Evolutionary conservation across 305 asterid genomes (phyloP).

Genomic region (Fraxinus ornus): DNA sequence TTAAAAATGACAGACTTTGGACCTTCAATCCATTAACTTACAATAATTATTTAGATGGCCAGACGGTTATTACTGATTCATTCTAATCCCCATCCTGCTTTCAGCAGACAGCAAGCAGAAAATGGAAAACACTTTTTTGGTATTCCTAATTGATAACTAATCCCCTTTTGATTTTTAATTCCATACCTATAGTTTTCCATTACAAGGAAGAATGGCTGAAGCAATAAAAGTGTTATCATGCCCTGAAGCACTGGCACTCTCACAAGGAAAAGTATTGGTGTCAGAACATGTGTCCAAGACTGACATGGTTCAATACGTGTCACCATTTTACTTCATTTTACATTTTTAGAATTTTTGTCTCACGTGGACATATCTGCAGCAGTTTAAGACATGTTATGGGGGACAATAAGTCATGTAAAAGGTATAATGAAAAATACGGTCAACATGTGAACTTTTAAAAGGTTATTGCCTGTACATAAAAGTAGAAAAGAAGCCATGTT

Average conservation of each 20-base stretch:
- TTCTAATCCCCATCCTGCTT: background rate
- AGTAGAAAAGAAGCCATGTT: background rate
- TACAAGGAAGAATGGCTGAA: background rate
- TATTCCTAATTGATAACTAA: background rate
- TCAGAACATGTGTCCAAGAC: background rate
- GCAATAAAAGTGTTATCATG: background rate
- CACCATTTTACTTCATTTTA: background rate
- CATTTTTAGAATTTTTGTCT: too few relatives aligned
- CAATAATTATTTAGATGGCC: background rate
- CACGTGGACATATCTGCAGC: background rate
- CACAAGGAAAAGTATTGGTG: background rate
- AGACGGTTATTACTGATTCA: background rate
- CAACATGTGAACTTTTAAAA: background rate
- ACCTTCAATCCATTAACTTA: background rate
- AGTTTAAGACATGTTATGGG: background rate
- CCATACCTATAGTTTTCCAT: background rate
- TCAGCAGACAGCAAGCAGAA: background rate
- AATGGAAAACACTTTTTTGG: background rate
- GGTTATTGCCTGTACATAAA: background rate
- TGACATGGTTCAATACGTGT: background rate
- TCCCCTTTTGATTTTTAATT: background rate
- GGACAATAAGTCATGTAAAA: background rate
- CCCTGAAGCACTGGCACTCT: background rate
- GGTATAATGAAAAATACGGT: background rate
- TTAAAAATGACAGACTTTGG: background rate